Evolutionary conservation across 192 early-diverging fungal species (phyloP), one percentile per base, ranked within the genome.

Genomic region (Podila minutissima): DNA sequence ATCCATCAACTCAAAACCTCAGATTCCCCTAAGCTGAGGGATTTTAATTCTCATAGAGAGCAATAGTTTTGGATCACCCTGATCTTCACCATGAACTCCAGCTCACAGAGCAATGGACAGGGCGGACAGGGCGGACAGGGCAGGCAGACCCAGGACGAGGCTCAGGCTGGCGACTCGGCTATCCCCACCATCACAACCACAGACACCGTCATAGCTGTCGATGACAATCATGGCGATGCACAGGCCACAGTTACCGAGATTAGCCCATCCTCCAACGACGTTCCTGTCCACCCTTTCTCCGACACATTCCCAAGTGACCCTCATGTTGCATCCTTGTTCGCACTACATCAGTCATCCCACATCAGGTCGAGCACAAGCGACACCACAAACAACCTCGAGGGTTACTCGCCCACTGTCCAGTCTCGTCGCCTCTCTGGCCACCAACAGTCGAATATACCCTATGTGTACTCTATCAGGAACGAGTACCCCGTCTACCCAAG

Each of bases 331-430:
- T 46, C 41, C 70, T 22, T 13, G 57, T 24, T 10, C 67, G 32
- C 5, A 20, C 29, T 17, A 46, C 58, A 33, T 12, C 35, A 37
- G 35, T 37, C 41, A 17, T 46, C 41, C 70, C 48, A 48, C 50
- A 53, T 19, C 70, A 57, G 22, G 17, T 6, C 22, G 15, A 64
- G 24, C 38, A 69, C 10, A 49, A 55, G 17, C 50, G 38, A 29
- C 67, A 46, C 57, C 51, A 55, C 22, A 9, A 59, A 59, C 67
- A 22, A 32, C 33, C 38, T 55, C 22, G 28, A 35, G 22, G 74
- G 74, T 1, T 69, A 64, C 55, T 75, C 74, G 5, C 67, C 74
- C 13, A 69, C 62, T 9, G 49, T 75, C 2, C 62, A 62, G 24
- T 59, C 74, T 0, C 62, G 64, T 5, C 41, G 9, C 19, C 46